Evolutionary conservation across 345 rosid species (phyloP), one percentile per base, ranked within the genome.

Genomic region (Dovyalis caffra): DNA sequence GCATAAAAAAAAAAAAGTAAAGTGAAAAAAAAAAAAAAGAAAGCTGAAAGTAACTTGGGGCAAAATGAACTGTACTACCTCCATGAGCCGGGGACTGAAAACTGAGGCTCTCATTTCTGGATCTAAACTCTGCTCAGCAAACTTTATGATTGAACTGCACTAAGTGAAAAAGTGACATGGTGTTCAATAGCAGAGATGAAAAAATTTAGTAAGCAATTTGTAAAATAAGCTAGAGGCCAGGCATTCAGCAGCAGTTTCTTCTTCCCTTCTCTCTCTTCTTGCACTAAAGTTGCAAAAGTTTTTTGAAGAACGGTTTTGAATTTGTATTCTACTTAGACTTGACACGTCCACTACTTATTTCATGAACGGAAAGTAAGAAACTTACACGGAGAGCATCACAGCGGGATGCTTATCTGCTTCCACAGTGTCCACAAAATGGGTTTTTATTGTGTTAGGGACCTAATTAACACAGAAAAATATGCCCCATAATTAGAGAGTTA

Each of bases 61-160:
- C 6, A 49, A 76, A 61, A 43, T 43, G 56, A 75, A 51, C 33
- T 56, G 38, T 14, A 6, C 70, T 84, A 95, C 99, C 97, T 95
- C 98, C 98, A 93, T 90, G 70, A 95, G 93, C 66, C 99, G 96
- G 83, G 99, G 98, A 84, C 99, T 95, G 84, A 95, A 95, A 85
- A 90, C 78, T 8, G 85, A 84, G 15, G 87, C 77, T 86, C 97
- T 87, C 80, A 77, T 78, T 81, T 87, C 87, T 61, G 92, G 92
- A 85, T 90, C 87, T 76, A 91, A 77, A 85, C 97, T 86, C 81
- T 88, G 95, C 78, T 88, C 96, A 28, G 97, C 88, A 79, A 95
- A 95, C 66, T 84, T 89, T 73, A 95, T 83, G 76, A 95, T 86
- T 67, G 94, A 82, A 83, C 99, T 95, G 88, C 87, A 79, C 16